Evolutionary conservation across 1,139 yeast species (phyloP).

Genomic region (Yamadazyma pseudoaaseri): DNA sequence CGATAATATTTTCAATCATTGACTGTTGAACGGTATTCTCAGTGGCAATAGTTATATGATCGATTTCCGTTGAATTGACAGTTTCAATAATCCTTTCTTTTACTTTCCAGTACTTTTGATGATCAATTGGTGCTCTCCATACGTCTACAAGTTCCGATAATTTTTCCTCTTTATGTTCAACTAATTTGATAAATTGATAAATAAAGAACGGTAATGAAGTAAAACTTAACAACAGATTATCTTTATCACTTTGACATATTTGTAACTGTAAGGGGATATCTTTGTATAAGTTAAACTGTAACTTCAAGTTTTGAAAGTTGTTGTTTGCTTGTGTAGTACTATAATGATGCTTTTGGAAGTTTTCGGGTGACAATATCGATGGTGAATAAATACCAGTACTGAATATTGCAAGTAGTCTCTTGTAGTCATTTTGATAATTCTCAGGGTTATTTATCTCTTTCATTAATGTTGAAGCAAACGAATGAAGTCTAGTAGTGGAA

Average conservation of each 20-base stretch:
- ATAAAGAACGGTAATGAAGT: slow-evolving; percentile 38
- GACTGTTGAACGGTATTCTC: slow-evolving; percentile 24
- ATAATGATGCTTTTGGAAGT: slow-evolving; percentile 21
- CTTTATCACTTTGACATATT: slow-evolving; percentile 16
- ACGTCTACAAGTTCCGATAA: slow-evolving; percentile 8
- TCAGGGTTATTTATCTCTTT: slow-evolving; percentile 25
- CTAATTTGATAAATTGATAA: slow-evolving; percentile 20
- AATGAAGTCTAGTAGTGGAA: slow-evolving; percentile 28
- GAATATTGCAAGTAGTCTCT: slow-evolving; percentile 22
- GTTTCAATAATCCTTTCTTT: slow-evolving; percentile 30
- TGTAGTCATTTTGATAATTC: slow-evolving; percentile 29
- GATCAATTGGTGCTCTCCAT: slow-evolving; percentile 36
- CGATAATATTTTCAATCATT: slow-evolving; percentile 22
- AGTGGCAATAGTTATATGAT: slow-evolving; percentile 15
- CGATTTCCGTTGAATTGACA: slow-evolving; percentile 21
- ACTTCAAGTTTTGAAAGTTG: slow-evolving; percentile 38
- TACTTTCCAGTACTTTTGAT: slow-evolving; percentile 33
- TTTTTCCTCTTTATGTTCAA: slow-evolving; percentile 18
- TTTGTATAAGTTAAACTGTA: slow-evolving; percentile 39
- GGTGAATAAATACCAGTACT: slow-evolving; percentile 46
- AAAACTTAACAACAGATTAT: slow-evolving; percentile 22
- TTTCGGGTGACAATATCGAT: slow-evolving; percentile 28
- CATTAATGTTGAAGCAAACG: slow-evolving; percentile 26
- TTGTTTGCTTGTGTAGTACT: slow-evolving; percentile 30
- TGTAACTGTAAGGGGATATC: slow-evolving; percentile 42